These are phyloP conservation scores for Leishmania amazonensis DNA, from an alignment of 208 protist genomes.

Conservation along the genomic window DNA sequence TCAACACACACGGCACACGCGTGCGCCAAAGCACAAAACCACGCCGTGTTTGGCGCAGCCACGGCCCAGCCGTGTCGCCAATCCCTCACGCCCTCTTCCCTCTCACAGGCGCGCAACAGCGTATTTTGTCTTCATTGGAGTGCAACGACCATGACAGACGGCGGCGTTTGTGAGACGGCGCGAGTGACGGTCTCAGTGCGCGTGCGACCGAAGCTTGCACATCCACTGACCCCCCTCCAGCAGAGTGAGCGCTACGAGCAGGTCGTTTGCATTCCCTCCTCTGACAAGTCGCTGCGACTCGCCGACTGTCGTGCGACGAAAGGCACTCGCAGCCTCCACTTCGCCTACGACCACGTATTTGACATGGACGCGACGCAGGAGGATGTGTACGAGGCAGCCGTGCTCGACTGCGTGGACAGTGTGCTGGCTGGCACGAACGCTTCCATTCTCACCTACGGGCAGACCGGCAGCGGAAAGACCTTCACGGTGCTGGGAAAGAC, in stretches of 20 bases:
- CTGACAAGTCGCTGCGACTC: slow-evolving; percentile 51
- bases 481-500: slow-evolving; percentile 62
- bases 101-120: background rate
- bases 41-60: background rate
- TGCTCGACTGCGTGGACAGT: slow-evolving; percentile 53
- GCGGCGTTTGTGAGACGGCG: slow-evolving; percentile 13
- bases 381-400: slow-evolving; percentile 81
- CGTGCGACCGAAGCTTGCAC: slow-evolving; percentile 61
- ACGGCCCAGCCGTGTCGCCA: background rate
- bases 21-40: background rate
- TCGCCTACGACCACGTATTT: slow-evolving; percentile 77
- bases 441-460: slow-evolving; percentile 76
- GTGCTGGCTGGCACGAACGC: slow-evolving; percentile 65
- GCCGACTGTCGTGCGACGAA: slow-evolving; percentile 40
- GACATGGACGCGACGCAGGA: slow-evolving; percentile 59
- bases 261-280: slow-evolving; percentile 47
- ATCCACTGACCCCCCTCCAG: slow-evolving; percentile 39
- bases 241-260: slow-evolving; percentile 53
- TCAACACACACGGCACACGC: background rate
- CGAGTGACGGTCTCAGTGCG: slow-evolving; percentile 70
- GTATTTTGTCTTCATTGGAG: background rate
- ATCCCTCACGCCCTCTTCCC: background rate
- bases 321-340: slow-evolving; percentile 23
- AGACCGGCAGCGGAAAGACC: slow-evolving; percentile 91
- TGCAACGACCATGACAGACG: background rate